Conservation (phyloP, 345 rosid species). For the Lepidium sativum region DNA sequence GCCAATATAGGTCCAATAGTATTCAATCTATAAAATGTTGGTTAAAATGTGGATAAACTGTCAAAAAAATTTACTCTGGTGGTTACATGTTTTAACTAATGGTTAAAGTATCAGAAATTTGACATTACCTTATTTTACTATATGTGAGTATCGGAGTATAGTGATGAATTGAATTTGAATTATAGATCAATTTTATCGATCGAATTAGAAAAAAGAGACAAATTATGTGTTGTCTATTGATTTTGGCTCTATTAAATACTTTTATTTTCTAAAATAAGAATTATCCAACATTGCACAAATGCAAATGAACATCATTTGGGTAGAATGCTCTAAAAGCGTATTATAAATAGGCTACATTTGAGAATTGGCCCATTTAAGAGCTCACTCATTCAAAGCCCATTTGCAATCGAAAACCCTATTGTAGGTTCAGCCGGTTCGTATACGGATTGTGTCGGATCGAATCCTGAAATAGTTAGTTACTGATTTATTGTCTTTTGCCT, state of each 20-base stretch:
- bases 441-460: not conserved
- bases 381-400: not conserved
- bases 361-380: not conserved
- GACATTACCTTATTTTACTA: too few species aligned
- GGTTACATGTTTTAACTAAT: too few species aligned
- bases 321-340: not conserved
- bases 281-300: not conserved
- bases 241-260: not conserved
- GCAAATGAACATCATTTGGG: not conserved
- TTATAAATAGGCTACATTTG: not conserved
- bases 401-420: not conserved
- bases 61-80: too few species aligned
- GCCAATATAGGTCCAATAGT: too few species aligned
- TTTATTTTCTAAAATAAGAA: not conserved
- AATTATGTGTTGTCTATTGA: not conserved
- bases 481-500: not conserved
- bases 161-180: too few species aligned
- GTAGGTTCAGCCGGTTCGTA: not conserved
- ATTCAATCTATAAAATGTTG: too few species aligned
- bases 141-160: too few species aligned
- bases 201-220: too few species aligned
- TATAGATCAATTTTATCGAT: too few species aligned
- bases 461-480: not conserved
- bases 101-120: too few species aligned
- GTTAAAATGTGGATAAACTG: too few species aligned